Percentiles rank a stretch among this genome's conserved stretches.
These are phyloP conservation scores for Pilasporangium apinafurcum DNA, from an alignment of 352 stramenopile genomes.

Conservation along the genomic window DNA sequence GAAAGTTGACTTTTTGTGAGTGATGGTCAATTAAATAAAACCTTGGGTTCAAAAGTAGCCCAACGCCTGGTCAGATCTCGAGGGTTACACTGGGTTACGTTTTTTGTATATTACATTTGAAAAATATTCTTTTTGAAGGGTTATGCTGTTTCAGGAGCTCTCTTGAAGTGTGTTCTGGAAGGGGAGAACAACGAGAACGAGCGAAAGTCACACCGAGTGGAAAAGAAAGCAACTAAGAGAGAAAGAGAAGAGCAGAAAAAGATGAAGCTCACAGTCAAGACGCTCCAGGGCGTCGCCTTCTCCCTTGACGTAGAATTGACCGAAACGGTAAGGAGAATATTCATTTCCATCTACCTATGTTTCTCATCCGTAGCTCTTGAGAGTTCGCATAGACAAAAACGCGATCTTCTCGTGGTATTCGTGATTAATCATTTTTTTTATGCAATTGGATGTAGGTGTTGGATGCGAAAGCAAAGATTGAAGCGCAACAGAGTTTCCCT, in stretches of 20 bases:
- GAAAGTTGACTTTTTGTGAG: too few species aligned
- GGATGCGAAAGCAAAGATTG: conserved; percentile 77
- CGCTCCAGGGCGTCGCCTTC: conserved; percentile 79
- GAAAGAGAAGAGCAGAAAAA: conserved; percentile 9
- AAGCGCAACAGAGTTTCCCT: conserved; percentile 62
- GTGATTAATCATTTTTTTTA: neutral
- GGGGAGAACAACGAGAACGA: too few species aligned
- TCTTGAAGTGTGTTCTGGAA: too few species aligned
- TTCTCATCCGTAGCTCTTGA: neutral
- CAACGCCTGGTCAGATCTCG: too few species aligned
- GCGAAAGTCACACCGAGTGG: too few species aligned
- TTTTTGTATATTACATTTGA: too few species aligned
- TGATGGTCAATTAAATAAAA: too few species aligned
- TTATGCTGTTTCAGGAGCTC: too few species aligned
- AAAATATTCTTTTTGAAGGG: too few species aligned
- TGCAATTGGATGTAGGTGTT: conserved; percentile 36
- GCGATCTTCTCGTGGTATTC: conserved; percentile 5
- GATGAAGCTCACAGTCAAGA: conserved; percentile 89
- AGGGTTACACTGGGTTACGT: too few species aligned
- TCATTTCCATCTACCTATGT: neutral
- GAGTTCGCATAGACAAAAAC: conserved; percentile 2
- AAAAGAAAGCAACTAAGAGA: too few species aligned
- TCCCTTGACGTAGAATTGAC: conserved; percentile 62
- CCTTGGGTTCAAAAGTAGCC: too few species aligned
- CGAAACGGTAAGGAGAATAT: conserved; percentile 53